Conservation (phyloP, 352 stramenopile species). For the Plasmopara muralis region DNA sequence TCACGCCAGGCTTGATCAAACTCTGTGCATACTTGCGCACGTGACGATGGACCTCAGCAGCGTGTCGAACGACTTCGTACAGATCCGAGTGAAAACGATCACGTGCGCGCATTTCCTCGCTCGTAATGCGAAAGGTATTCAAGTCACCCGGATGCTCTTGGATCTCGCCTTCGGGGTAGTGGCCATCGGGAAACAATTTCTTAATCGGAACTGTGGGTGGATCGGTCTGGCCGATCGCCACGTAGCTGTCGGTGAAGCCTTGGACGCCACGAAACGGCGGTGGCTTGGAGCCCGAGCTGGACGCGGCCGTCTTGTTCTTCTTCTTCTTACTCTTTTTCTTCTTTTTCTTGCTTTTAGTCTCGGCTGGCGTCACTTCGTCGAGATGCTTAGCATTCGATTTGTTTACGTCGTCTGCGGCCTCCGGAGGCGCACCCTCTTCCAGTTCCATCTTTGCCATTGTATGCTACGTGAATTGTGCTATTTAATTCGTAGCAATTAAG, state of each 20-base stretch:
- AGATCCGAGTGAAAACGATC: conserved; percentile 70
- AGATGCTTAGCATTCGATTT: conserved; percentile 11
- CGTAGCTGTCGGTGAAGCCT: conserved; percentile 91
- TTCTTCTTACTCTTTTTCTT: conserved; percentile 85
- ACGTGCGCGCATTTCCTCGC: conserved; percentile 73
- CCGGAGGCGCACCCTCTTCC: no score
- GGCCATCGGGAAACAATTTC: conserved; percentile 50
- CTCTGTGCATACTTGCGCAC: conserved; percentile 90
- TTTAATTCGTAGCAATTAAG: no score
- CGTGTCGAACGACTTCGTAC: conserved; percentile 81
- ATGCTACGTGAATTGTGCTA: no score
- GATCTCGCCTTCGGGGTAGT: conserved; percentile 92
- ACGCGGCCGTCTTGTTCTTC: conserved; percentile 16
- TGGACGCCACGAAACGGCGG: conserved; percentile 68
- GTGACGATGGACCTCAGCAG: conserved; percentile 92
- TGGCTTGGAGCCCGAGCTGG: conserved; percentile 31
- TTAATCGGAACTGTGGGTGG: conserved; percentile 91
- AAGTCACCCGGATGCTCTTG: conserved; percentile 88
- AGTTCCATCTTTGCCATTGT: no score
- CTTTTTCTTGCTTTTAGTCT: conserved; percentile 41
- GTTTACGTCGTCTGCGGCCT: neutral
- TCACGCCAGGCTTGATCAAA: conserved; percentile 95
- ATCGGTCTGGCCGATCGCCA: conserved; percentile 92
- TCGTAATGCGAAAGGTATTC: conserved; percentile 87
- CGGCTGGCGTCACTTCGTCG: conserved; percentile 3